Evolutionary conservation across 2,329 filamentous ascomycete species (phyloP).

Genomic region (Fusarium sororula): DNA sequence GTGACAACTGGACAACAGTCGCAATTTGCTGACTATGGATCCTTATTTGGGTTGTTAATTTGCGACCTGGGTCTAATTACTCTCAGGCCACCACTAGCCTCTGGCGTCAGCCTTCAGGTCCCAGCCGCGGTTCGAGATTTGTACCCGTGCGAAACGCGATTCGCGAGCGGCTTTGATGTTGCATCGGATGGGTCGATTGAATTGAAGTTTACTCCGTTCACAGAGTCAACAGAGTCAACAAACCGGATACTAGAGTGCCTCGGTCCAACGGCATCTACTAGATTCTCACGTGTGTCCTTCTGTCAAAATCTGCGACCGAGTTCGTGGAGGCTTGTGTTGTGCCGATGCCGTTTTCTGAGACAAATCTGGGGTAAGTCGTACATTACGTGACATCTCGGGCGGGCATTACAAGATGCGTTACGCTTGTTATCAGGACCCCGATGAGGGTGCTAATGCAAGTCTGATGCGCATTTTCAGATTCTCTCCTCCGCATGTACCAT

Average conservation of each 20-base stretch:
- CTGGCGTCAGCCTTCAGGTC: background rate
- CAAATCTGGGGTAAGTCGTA: constrained; percentile 21
- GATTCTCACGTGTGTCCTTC: background rate
- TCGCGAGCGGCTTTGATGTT: background rate
- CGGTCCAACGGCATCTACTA: constrained; percentile 19
- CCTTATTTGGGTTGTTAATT: constrained; percentile 16
- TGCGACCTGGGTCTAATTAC: constrained; percentile 7
- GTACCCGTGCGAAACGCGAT: constrained; percentile 6
- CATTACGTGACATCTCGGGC: background rate
- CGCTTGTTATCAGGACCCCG: background rate
- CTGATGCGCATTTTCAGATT: constrained; percentile 6
- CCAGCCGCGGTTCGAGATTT: constrained; percentile 10
- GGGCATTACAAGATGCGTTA: background rate
- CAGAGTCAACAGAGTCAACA: background rate
- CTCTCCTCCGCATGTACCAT: background rate
- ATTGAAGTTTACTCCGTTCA: background rate
- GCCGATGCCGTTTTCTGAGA: constrained; percentile 18
- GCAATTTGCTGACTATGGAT: constrained; percentile 25
- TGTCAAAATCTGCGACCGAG: background rate
- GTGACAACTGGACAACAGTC: constrained; percentile 32
- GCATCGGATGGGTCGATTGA: background rate
- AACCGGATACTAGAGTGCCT: constrained; percentile 1
- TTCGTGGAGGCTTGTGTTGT: constrained; percentile 1
- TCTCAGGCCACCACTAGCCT: constrained; percentile 26
- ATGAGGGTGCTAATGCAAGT: constrained; percentile 18